Evolutionary conservation across 1,284 basidiomycete species (phyloP).

Genomic region (Rhodotorula sp.): DNA sequence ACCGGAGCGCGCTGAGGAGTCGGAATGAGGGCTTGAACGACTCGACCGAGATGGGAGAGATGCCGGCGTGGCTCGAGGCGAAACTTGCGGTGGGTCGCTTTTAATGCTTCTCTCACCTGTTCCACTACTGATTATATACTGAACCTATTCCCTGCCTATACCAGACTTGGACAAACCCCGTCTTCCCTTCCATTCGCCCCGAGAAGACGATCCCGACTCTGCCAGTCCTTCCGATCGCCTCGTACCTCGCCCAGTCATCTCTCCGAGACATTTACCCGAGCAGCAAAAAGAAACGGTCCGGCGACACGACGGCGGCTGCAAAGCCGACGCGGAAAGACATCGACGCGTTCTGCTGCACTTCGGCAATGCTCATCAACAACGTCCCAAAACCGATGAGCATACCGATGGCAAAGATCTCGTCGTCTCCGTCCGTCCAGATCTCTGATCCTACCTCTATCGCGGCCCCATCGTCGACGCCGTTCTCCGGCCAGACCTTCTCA

Average conservation of each 20-base stretch:
- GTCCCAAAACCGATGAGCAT: neutral
- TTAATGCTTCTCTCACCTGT: neutral
- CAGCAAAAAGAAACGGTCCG: conserved; percentile 1
- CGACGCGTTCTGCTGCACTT: conserved; percentile 1
- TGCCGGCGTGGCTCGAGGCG: conserved; percentile 59
- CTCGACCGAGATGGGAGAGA: conserved; percentile 8
- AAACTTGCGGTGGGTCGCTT: conserved; percentile 55
- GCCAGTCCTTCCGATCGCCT: neutral
- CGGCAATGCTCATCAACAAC: neutral
- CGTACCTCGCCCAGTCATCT: neutral
- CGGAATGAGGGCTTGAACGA: neutral
- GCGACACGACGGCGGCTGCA: neutral
- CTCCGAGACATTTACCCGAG: neutral
- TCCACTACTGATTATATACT: neutral
- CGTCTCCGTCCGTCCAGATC: too few species aligned
- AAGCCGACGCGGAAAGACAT: neutral
- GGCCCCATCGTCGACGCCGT: neutral
- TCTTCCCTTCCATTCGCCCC: conserved; percentile 25
- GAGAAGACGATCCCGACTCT: conserved; percentile 11
- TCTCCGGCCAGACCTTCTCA: conserved; percentile 8
- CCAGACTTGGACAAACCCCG: conserved; percentile 42
- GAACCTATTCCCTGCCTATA: neutral
- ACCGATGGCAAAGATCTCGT: too few species aligned
- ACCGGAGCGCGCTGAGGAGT: conserved; percentile 11
- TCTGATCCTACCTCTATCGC: neutral